Conservation (phyloP, 441 rosid genomes). For the Populus hybrid region DNA sequence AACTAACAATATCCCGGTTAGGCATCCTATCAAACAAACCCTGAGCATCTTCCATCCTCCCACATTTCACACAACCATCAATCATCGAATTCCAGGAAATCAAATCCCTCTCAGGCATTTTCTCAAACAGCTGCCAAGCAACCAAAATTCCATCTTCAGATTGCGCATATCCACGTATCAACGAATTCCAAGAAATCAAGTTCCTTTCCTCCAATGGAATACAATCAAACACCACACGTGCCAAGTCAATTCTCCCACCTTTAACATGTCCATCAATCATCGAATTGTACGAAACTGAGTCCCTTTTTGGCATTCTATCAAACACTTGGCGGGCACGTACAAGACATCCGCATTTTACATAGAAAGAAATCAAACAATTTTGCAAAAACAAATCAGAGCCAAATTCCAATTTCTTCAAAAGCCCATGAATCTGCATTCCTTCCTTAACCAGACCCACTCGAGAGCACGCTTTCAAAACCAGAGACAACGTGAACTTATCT, state of each 20-base stretch:
- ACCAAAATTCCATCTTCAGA: slow-evolving; percentile 39
- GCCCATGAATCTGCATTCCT: slow-evolving; percentile 82
- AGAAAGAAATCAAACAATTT: slow-evolving; percentile 56
- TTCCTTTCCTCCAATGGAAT: slow-evolving; percentile 52
- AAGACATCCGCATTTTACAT: slow-evolving; percentile 41
- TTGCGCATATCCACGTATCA: slow-evolving; percentile 51
- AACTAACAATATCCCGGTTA: slow-evolving; percentile 44
- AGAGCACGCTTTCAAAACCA: slow-evolving; percentile 76
- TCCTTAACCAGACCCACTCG: slow-evolving; percentile 41
- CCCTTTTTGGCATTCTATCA: slow-evolving; percentile 34
- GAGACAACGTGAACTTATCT: slow-evolving; percentile 62
- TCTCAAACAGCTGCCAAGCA: slow-evolving; percentile 45
- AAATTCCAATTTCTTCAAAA: slow-evolving; percentile 49
- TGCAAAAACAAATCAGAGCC: slow-evolving; percentile 59
- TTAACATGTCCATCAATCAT: slow-evolving; percentile 54
- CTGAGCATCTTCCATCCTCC: slow-evolving; percentile 42
- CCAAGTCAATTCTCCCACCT: slow-evolving; percentile 40
- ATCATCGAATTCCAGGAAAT: slow-evolving; percentile 62
- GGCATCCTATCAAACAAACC: slow-evolving; percentile 59
- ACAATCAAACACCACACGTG: slow-evolving; percentile 50
- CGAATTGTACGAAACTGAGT: slow-evolving; percentile 54
- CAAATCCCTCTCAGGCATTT: slow-evolving; percentile 58
- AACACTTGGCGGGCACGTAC: slow-evolving; percentile 42
- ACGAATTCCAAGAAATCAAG: slow-evolving; percentile 64
- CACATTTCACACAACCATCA: slow-evolving; percentile 45